These are phyloP conservation scores for Hymenoscyphus linearis DNA, from an alignment of 2,329 filamentous ascomycete genomes.

Conservation along the genomic window DNA sequence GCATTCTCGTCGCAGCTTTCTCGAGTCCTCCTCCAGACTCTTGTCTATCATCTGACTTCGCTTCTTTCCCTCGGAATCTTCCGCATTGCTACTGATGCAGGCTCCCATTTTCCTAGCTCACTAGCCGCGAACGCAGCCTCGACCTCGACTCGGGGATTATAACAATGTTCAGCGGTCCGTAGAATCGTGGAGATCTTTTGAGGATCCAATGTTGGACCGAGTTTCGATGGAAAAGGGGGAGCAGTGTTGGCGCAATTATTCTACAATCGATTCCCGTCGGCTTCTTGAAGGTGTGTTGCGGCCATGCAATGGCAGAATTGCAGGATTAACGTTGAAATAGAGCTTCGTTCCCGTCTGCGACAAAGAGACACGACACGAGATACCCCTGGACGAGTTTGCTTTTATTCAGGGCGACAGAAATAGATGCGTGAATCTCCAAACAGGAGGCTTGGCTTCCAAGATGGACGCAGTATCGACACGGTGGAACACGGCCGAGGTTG, in stretches of 20 bases:
- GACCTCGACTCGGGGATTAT: constrained; percentile 15
- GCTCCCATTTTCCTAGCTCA: constrained; percentile 65
- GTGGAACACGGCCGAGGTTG: neutral
- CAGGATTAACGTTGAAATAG: constrained; percentile 2
- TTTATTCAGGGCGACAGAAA: neutral
- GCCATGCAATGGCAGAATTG: constrained; percentile 9
- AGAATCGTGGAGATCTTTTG: neutral
- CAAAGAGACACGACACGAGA: constrained; percentile 15
- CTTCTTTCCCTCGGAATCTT: constrained; percentile 91
- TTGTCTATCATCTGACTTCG: constrained; percentile 93
- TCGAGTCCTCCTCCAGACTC: constrained; percentile 89
- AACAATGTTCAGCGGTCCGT: neutral
- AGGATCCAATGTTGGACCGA: neutral
- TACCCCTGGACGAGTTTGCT: constrained; percentile 23
- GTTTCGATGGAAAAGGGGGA: neutral
- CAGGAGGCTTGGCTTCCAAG: constrained; percentile 2
- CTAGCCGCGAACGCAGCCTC: constrained; percentile 29
- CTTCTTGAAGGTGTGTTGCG: neutral
- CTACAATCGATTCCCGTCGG: neutral
- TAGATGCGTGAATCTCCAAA: neutral
- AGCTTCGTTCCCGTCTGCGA: constrained; percentile 25
- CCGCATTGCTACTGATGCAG: constrained; percentile 80
- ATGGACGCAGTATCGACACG: neutral
- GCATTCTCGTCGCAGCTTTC: constrained; percentile 91
- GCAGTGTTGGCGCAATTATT: neutral